Percentiles rank a stretch among this genome's conserved stretches.
Evolutionary conservation across 2,329 filamentous ascomycete species (phyloP).

Genomic region (Apiospora marii): DNA sequence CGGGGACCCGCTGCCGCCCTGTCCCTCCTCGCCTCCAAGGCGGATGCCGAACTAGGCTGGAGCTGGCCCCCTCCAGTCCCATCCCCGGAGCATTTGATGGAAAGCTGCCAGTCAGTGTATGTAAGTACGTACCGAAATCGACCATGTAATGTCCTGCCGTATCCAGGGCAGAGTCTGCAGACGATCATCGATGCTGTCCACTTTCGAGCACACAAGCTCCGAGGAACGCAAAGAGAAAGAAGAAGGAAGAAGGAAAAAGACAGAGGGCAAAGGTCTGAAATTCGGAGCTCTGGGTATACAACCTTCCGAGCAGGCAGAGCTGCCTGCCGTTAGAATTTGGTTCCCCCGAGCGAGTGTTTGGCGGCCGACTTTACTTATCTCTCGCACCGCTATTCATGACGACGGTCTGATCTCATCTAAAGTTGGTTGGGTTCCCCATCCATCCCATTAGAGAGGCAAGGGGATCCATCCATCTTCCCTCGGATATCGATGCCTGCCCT

Average conservation of each 20-base stretch:
- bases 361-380: not conserved
- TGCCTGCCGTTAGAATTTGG: no score
- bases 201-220: not conserved
- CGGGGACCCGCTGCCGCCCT: conserved; percentile 1
- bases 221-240: no score
- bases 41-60: not conserved
- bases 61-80: not conserved
- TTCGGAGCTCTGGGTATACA: not conserved
- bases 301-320: no score
- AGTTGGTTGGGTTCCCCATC: not conserved
- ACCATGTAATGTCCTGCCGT: not conserved
- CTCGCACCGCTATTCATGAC: not conserved
- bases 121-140: conserved; percentile 14
- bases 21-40: not conserved
- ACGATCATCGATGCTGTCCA: conserved; percentile 19
- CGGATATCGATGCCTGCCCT: not conserved
- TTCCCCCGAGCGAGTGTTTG: no score
- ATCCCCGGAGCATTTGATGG: not conserved
- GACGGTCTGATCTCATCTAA: not conserved
- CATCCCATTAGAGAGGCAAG: not conserved
- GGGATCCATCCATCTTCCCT: not conserved
- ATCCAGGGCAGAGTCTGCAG: not conserved
- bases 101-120: not conserved
- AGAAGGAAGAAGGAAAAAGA: no score
- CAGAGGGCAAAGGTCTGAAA: not conserved